Evolutionary conservation across 2,329 filamentous ascomycete genomes (phyloP), one percentile per base, ranked within the genome.

Genomic region (Penicillium decumbens): DNA sequence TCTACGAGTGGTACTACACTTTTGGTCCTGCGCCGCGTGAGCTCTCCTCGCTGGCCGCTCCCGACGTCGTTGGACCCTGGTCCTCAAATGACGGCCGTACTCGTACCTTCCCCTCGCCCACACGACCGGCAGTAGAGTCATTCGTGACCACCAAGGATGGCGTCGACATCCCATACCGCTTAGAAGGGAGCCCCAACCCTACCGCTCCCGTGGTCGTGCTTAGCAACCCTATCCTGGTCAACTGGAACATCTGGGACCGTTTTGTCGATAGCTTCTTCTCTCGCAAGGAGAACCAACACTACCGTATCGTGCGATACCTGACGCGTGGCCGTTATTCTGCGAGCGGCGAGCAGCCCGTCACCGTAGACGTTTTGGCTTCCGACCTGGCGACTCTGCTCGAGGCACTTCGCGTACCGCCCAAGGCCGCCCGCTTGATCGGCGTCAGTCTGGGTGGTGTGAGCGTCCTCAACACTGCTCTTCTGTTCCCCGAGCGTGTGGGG

Each of bases 361-460:
- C 77, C 0, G 70, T 92, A 35, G 82, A 87, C 57, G 72, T 83
- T 2, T 75, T 93, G 0, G 80, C 87, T 3, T 76, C 80, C 6
- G 89, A 95, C 63, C 74, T 93, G 20, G 74, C 77, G 32, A 68
- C 75, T 0, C 67, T 95, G 0, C 80, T 95, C 3, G 76, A 84
- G 45, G 81, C 84, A 0, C 77, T 95, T 27, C 81, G 87, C 42
- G 83, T 91, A 37, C 75, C 59, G 2, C 59, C 79, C 8, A 79
- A 80, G 60, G 81, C 87, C 0, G 80, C 85, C 29, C 77, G 80
- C 0, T 73, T 92, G 0, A 74, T 93, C 18, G 89, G 89, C 18
- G 89, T 95, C 3, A 88, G 84, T 30, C 82, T 93, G 66, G 89
- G 89, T 55, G 89, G 89, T 45, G 88, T 85, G 2, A 93, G 89